Conservation (phyloP, 2,329 filamentous ascomycete species). For the Ambrosiella beaveri region DNA sequence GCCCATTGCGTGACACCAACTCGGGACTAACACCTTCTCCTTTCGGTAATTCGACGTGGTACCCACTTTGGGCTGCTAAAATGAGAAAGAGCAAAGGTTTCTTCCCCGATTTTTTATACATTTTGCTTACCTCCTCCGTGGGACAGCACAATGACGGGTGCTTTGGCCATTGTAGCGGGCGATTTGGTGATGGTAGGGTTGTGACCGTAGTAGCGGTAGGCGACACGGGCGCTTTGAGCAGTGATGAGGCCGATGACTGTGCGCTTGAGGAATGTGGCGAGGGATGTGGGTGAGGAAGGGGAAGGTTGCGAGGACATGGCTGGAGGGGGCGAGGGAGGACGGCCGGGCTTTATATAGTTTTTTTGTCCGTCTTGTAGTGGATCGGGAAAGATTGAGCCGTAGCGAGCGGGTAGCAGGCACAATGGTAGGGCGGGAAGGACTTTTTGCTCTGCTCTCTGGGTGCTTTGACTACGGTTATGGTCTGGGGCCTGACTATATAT, state of each 20-base stretch:
- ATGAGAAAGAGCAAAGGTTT: too few relatives aligned
- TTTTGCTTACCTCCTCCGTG: constrained; percentile 27
- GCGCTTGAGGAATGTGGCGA: constrained; percentile 9
- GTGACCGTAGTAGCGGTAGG: constrained; percentile 2
- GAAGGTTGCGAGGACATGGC: background rate
- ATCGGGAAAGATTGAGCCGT: too few relatives aligned
- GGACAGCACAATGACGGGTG: constrained; percentile 30
- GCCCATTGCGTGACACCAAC: background rate
- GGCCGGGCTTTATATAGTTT: background rate
- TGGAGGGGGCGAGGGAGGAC: background rate
- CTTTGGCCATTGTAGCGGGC: constrained; percentile 23
- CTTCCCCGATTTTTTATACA: background rate
- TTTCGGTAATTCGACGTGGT: background rate
- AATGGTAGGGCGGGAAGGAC: too few relatives aligned
- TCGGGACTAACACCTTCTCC: background rate
- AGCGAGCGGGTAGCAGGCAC: too few relatives aligned
- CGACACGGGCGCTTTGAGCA: constrained; percentile 7
- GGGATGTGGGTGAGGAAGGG: background rate
- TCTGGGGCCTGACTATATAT: background rate
- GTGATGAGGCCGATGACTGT: constrained; percentile 11
- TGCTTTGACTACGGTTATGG: too few relatives aligned
- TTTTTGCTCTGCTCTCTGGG: too few relatives aligned
- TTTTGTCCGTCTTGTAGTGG: background rate
- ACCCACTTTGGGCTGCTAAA: background rate
- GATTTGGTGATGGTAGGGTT: background rate